phyloP scores from a whole-genome alignment of 768 basidiomycete species.

The Pluteus cervinus region DNA sequence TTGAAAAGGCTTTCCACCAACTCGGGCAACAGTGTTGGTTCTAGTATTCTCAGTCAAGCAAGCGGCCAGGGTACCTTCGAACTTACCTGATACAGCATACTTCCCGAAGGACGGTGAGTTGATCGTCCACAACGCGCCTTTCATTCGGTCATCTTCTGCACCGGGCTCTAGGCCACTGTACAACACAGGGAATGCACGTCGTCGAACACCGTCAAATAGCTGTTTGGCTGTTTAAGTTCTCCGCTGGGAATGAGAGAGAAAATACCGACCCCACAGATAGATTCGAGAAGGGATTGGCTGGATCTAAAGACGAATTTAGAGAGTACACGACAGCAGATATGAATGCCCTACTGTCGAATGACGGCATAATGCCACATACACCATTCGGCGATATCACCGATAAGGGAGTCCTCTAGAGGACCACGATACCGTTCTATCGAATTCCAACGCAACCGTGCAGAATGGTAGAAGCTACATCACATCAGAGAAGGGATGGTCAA shows the following conservation, averaged over 20 bases:
- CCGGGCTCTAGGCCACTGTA: constrained; percentile 57
- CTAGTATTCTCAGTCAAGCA: constrained; percentile 24
- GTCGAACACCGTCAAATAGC: constrained; percentile 66
- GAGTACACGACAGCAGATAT: background rate
- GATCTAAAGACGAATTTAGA: constrained; percentile 28
- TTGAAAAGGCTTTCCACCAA: constrained; percentile 56
- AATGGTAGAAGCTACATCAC: constrained; percentile 51
- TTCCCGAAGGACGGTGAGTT: constrained; percentile 60
- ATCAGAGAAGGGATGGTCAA: background rate
- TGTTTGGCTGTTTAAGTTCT: constrained; percentile 17
- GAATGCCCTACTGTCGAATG: constrained; percentile 36
- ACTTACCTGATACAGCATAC: constrained; percentile 43
- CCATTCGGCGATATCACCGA: constrained; percentile 73
- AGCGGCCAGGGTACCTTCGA: constrained; percentile 3
- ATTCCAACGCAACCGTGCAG: constrained; percentile 66
- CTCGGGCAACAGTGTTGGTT: constrained; percentile 57
- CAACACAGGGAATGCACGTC: constrained; percentile 54
- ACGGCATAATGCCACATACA: constrained; percentile 71
- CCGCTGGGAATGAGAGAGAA: background rate
- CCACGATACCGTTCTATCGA: constrained; percentile 63
- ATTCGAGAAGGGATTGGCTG: constrained; percentile 44
- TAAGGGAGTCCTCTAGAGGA: constrained; percentile 51
- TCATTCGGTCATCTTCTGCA: constrained; percentile 85
- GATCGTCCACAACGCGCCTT: constrained; percentile 81
- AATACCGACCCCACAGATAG: constrained; percentile 40